These are phyloP conservation scores for Rhodocollybia butyracea DNA, from an alignment of 768 basidiomycete genomes.

Conservation along the genomic window DNA sequence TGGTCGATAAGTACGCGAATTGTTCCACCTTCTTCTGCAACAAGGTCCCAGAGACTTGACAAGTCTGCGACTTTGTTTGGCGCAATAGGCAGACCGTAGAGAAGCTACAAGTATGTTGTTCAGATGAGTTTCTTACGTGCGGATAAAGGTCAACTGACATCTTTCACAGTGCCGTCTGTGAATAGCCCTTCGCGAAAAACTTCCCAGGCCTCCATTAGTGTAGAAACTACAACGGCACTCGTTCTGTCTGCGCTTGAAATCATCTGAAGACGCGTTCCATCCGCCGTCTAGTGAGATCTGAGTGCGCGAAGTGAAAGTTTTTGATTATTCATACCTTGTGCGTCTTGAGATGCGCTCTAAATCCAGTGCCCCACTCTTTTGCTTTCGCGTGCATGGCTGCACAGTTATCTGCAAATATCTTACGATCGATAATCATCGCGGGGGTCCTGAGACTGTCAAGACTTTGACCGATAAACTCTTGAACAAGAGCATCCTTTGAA, in stretches of 20 bases:
- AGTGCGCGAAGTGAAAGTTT: slow-evolving; percentile 7
- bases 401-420: slow-evolving; percentile 71
- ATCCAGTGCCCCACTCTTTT: slow-evolving; percentile 61
- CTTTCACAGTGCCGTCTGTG: slow-evolving; percentile 69
- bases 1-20: slow-evolving; percentile 75
- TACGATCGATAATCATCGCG: slow-evolving; percentile 73
- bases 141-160: slow-evolving; percentile 46
- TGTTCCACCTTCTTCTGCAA: slow-evolving; percentile 51
- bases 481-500: slow-evolving; percentile 44
- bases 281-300: slow-evolving; percentile 50
- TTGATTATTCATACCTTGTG: slow-evolving; percentile 56
- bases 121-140: neutral
- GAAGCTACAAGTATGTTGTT: slow-evolving; percentile 49
- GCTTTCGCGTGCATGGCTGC: slow-evolving; percentile 67
- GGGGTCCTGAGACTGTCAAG: slow-evolving; percentile 67
- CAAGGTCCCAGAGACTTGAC: slow-evolving; percentile 51
- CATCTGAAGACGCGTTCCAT: slow-evolving; percentile 72
- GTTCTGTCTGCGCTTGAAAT: slow-evolving; percentile 49
- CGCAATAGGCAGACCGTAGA: slow-evolving; percentile 76
- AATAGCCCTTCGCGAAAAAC: slow-evolving; percentile 66
- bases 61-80: slow-evolving; percentile 73
- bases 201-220: slow-evolving; percentile 78
- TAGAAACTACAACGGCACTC: slow-evolving; percentile 74
- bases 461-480: slow-evolving; percentile 55
- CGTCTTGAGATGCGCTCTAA: slow-evolving; percentile 84